Base-by-base conservation (phyloP, 2,329 filamentous ascomycete species). In the Fusarium redolens region DNA sequence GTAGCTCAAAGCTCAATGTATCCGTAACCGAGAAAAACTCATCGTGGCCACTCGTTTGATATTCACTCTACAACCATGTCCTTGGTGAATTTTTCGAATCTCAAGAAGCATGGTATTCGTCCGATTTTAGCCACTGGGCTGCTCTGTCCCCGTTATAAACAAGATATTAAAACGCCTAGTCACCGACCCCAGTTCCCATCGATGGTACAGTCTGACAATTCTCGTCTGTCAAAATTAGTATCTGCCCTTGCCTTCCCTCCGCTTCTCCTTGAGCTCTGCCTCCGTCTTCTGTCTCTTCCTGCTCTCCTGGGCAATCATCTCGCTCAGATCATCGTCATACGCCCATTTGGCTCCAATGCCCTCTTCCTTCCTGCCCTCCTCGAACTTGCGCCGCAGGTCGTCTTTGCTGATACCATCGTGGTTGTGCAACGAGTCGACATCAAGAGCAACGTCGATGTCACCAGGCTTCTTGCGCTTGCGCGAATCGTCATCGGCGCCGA, bases 261-360 rank as follows among this genome's bases (percentile, higher is more conserved):
- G 89, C 85, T 92, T 92, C 72, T 90, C 88, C 77, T 88, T 87
- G 80, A 91, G 91, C 82, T 97, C 94, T 81, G 94, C 91, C 76
- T 97, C 95, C 73, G 93, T 90, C 88, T 95, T 97, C 80, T 95
- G 89, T 80, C 95, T 89, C 88, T 98, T 98, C 73, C 94, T 89
- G 79, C 92, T 94, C 84, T 98, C 96, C 78, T 94, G 92, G 17
- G 94, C 94, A 84, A 99, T 98, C 93, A 99, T 97, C 78, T 97
- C 93, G 77, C 92, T 96, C 63, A 99, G 83, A 79, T 98, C 96
- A 76, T 98, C 96, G 80, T 97, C 93, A 82, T 88, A 86, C 65
- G 90, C 89, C 89, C 92, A 94, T 77, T 91, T 88, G 28, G 90
- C 89, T 40, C 92, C 91, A 30, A 88, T 81, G 22, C 91, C 90